Conservation (phyloP, 441 rosid species). For the Gossypium davidsonii region DNA sequence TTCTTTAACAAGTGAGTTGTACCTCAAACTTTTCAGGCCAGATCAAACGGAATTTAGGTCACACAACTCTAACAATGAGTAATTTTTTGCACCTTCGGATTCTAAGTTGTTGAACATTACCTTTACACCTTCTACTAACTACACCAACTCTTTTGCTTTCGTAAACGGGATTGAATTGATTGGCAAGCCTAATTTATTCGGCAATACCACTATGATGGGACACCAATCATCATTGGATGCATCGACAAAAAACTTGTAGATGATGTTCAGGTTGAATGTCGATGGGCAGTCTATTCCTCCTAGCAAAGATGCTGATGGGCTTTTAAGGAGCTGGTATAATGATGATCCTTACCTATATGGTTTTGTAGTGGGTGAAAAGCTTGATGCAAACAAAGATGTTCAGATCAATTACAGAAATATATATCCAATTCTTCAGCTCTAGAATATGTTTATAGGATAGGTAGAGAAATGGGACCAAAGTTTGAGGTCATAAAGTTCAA, state of each 20-base stretch:
- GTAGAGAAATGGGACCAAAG: slow-evolving; percentile 44
- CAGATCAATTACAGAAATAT: slow-evolving; percentile 25
- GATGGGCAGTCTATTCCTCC: slow-evolving; percentile 50
- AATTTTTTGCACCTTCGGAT: neutral
- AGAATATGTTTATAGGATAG: slow-evolving; percentile 37
- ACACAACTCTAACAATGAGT: no score
- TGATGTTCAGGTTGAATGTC: slow-evolving; percentile 50
- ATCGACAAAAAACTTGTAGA: slow-evolving; percentile 30
- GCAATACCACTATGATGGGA: slow-evolving; percentile 38
- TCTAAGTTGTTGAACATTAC: slow-evolving; percentile 32
- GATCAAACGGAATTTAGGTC: no score
- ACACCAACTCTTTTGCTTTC: slow-evolving; percentile 38
- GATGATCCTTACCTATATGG: slow-evolving; percentile 43
- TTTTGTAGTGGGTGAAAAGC: slow-evolving; percentile 31
- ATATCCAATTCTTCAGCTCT: slow-evolving; percentile 40
- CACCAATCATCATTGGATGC: slow-evolving; percentile 28
- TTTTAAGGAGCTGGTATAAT: slow-evolving; percentile 54
- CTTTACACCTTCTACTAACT: slow-evolving; percentile 37
- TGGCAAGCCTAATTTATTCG: slow-evolving; percentile 40
- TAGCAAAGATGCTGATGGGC: slow-evolving; percentile 36
- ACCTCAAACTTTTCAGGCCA: no score
- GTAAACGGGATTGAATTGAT: slow-evolving; percentile 61
- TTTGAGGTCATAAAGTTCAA: slow-evolving; percentile 29
- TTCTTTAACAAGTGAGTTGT: no score
- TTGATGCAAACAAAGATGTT: slow-evolving; percentile 4